Percentiles rank a stretch among this genome's conserved stretches.
Conservation (phyloP, 2,329 filamentous ascomycete genomes). For the Curvularia sp. region DNA sequence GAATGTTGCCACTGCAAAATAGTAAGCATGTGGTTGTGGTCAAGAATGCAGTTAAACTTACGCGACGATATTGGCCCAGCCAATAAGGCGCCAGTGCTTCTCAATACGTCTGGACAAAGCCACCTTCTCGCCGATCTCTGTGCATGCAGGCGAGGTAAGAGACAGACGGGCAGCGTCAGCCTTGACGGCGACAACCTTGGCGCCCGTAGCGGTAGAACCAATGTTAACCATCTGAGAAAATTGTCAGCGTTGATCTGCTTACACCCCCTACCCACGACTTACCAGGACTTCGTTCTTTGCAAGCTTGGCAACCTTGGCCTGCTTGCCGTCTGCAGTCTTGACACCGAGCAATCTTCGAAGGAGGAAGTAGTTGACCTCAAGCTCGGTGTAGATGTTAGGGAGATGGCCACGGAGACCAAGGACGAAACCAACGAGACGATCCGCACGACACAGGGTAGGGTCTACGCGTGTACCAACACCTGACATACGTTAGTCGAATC, state of each 20-base stretch:
- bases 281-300: conserved; percentile 94
- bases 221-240: conserved; percentile 87
- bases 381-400: conserved; percentile 96
- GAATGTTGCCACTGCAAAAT: conserved; percentile 47
- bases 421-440: conserved; percentile 98
- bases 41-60: conserved; percentile 37
- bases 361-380: conserved; percentile 98
- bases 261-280: conserved; percentile 10
- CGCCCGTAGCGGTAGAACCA: conserved; percentile 94
- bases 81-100: conserved; percentile 82
- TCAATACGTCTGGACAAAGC: conserved; percentile 95
- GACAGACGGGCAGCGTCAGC: conserved; percentile 96
- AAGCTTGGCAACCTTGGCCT: conserved; percentile 98
- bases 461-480: conserved; percentile 97
- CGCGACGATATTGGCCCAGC: conserved; percentile 54
- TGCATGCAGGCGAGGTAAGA: conserved; percentile 92
- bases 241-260: conserved; percentile 20
- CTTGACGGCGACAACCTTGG: conserved; percentile 96
- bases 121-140: conserved; percentile 97
- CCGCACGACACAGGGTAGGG: conserved; percentile 95
- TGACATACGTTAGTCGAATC: conserved; percentile 30
- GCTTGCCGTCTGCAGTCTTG: conserved; percentile 97
- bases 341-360: conserved; percentile 93
- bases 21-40: conserved; percentile 26
- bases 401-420: conserved; percentile 92